Percentiles rank a stretch among this genome's conserved stretches.
These are phyloP conservation scores for Raddia guianensis DNA, from an alignment of 176 grass and related monocot species.

Conservation along the genomic window DNA sequence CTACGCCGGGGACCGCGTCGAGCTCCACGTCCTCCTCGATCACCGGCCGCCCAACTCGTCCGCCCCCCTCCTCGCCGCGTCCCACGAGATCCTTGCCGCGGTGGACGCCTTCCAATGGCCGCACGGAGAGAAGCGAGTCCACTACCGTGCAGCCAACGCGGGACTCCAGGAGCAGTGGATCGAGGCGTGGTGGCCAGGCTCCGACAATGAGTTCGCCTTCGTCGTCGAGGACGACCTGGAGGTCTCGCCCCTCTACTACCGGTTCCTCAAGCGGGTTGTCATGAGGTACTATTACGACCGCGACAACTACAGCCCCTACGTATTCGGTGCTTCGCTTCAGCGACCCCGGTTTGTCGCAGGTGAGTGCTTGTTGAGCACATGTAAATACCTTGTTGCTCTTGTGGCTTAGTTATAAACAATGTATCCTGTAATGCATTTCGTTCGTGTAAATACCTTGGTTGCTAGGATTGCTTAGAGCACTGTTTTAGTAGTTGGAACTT, in stretches of 20 bases:
- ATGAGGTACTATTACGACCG: slow-evolving; percentile 84
- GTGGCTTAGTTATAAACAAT: neutral
- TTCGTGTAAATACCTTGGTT: neutral
- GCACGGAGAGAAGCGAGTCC: slow-evolving; percentile 72
- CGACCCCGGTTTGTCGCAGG: slow-evolving; percentile 93
- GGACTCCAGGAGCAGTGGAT: slow-evolving; percentile 97
- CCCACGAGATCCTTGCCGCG: slow-evolving; percentile 65
- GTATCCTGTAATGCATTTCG: neutral
- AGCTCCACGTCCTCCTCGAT: slow-evolving; percentile 79
- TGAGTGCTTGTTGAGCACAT: slow-evolving; percentile 35
- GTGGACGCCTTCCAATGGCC: slow-evolving; percentile 64
- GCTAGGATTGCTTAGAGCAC: slow-evolving; percentile 1
- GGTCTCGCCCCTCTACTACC: slow-evolving; percentile 83
- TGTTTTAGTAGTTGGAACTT: neutral
- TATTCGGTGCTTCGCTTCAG: slow-evolving; percentile 87
- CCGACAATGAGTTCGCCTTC: slow-evolving; percentile 92
- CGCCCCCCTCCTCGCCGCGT: slow-evolving; percentile 41
- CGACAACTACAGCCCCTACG: slow-evolving; percentile 67
- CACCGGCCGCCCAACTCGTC: slow-evolving; percentile 54
- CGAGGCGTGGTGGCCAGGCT: slow-evolving; percentile 94
- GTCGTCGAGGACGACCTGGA: slow-evolving; percentile 94
- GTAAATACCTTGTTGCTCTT: slow-evolving; percentile 9
- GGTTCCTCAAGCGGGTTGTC: slow-evolving; percentile 70
- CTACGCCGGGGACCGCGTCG: slow-evolving; percentile 76
- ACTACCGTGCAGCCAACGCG: slow-evolving; percentile 68